Conservation (phyloP, 495 filamentous ascomycete genomes). For the Hypoxylon lenormandii region DNA sequence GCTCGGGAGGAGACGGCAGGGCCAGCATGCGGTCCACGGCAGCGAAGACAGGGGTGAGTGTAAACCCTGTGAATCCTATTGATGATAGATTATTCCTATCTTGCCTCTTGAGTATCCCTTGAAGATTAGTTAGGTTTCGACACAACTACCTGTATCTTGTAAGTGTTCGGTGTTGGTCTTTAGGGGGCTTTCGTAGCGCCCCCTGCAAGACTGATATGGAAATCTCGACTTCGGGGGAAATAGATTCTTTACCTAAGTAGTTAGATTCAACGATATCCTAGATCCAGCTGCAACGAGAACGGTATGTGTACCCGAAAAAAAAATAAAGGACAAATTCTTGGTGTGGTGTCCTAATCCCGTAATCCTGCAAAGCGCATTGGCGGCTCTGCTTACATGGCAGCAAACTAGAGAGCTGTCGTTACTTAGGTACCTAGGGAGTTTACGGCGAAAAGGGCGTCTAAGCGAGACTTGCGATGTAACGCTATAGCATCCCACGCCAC, state of each 20-base stretch:
- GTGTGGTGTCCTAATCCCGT: constrained; percentile 31
- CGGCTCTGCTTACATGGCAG: constrained; percentile 27
- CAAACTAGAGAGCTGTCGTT: constrained; percentile 21
- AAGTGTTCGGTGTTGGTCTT: too few species aligned
- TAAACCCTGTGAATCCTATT: neutral
- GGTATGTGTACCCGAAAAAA: constrained; percentile 17
- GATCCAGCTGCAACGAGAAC: neutral
- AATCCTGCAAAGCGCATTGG: constrained; percentile 33
- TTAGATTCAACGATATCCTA: neutral
- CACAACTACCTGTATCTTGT: too few species aligned
- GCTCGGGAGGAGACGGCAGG: constrained; percentile 4
- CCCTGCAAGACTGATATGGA: too few species aligned
- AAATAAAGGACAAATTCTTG: neutral
- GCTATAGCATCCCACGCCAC: constrained; percentile 19
- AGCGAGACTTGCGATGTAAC: constrained; percentile 33
- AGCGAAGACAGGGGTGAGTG: neutral
- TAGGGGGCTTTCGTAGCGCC: too few species aligned
- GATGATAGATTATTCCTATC: neutral
- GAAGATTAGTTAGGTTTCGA: too few species aligned
- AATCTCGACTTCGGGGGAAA: too few species aligned
- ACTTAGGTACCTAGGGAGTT: too few species aligned
- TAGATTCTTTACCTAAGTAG: too few species aligned
- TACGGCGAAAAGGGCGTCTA: constrained; percentile 14
- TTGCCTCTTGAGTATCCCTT: neutral
- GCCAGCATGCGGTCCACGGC: neutral